These are phyloP conservation scores for Podospora bellae-mahoneyi DNA, from an alignment of 495 filamentous ascomycete species.

Conservation along the genomic window DNA sequence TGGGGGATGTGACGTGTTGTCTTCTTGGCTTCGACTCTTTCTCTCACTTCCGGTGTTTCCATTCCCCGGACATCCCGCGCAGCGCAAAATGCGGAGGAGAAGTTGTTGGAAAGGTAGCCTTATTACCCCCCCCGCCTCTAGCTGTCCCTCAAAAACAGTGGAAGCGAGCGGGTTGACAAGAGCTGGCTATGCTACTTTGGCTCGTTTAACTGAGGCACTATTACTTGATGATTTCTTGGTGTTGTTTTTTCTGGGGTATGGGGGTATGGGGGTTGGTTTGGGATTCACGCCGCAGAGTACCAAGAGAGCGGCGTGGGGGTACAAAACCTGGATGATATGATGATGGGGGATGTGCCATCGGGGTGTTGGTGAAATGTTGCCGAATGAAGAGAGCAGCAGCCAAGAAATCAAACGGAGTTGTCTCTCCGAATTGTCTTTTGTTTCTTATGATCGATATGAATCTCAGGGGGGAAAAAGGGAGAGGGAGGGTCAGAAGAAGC, in stretches of 20 bases:
- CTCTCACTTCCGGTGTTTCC: neutral
- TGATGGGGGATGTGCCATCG: neutral
- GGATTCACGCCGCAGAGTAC: too few relatives aligned
- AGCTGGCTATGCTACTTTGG: neutral
- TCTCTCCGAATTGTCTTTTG: neutral
- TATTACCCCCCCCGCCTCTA: neutral
- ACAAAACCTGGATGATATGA: neutral
- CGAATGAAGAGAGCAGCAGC: neutral
- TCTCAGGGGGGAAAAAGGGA: neutral
- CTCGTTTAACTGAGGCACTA: neutral
- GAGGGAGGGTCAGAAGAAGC: neutral
- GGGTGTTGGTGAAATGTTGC: neutral
- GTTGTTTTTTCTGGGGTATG: neutral
- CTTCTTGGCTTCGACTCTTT: neutral
- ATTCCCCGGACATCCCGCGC: neutral
- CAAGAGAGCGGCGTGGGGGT: neutral
- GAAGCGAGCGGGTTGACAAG: neutral
- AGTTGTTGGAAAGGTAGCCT: neutral
- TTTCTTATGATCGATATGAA: neutral
- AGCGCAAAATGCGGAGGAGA: neutral
- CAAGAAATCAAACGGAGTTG: conserved; percentile 1
- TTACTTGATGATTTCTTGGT: neutral
- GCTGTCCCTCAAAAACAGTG: neutral
- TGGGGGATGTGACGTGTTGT: neutral
- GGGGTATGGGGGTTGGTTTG: neutral